phyloP scores from a whole-genome alignment of 257 asterid genomes.

The Echium plantagineum region DNA sequence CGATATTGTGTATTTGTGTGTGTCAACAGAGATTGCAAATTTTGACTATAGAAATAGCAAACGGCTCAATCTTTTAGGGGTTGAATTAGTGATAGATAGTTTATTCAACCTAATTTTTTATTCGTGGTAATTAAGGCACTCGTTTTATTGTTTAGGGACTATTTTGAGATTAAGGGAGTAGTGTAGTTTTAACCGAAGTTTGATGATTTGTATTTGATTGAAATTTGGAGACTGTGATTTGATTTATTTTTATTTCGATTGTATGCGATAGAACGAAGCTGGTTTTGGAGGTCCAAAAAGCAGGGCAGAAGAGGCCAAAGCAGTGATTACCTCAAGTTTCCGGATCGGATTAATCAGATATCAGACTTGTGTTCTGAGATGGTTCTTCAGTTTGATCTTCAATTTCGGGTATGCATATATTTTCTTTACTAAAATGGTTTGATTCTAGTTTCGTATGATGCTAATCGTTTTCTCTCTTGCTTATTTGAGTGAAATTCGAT shows the following conservation, averaged over 20 bases:
- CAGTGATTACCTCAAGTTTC: conserved; percentile 19
- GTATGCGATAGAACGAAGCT: conserved; percentile 28
- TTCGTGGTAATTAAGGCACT: too few species aligned
- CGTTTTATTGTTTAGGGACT: too few species aligned
- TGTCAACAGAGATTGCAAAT: too few species aligned
- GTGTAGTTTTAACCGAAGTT: too few species aligned
- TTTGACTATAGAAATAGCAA: too few species aligned
- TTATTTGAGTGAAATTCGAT: background rate
- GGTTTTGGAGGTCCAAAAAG: conserved; percentile 60
- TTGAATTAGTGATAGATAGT: too few species aligned
- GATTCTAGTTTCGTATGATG: background rate
- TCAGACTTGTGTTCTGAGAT: conserved; percentile 75
- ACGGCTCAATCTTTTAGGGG: too few species aligned
- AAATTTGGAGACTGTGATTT: background rate
- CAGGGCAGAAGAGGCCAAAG: conserved; percentile 41
- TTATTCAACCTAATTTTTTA: too few species aligned
- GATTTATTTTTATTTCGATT: background rate
- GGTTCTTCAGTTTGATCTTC: conserved; percentile 67
- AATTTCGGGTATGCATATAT: conserved; percentile 34
- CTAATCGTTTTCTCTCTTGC: background rate
- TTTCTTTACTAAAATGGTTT: background rate
- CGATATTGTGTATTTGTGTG: too few species aligned
- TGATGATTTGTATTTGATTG: background rate
- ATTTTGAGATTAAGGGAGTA: too few species aligned
- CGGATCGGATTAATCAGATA: conserved; percentile 55